A percentile compares a stretch with the other conserved stretches of the same genome.
Evolutionary conservation across 148 eudicot species (phyloP).

Genomic region (Silene uniflora): DNA sequence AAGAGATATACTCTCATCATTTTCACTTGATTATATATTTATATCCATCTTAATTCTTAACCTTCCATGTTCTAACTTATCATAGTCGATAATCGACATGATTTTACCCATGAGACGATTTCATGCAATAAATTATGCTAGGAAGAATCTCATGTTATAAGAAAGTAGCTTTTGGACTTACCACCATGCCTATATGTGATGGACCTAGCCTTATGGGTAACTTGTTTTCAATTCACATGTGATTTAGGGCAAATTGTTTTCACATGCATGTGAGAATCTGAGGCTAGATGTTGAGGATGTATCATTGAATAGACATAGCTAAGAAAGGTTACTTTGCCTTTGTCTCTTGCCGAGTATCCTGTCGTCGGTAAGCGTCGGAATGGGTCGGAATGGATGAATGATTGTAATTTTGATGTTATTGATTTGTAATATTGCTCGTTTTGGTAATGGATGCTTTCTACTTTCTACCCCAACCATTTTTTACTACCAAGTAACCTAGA

Average conservation of each 20-base stretch:
- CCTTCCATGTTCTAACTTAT: no score
- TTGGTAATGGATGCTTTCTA: no score
- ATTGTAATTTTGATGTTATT: not conserved
- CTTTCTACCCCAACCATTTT: no score
- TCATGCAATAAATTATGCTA: not conserved
- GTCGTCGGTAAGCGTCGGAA: not conserved
- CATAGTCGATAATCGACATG: no score
- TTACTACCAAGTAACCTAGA: no score
- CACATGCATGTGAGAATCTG: constrained; percentile 23
- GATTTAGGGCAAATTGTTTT: not conserved
- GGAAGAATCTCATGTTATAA: not conserved
- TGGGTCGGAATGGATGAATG: not conserved
- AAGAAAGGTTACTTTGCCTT: not conserved
- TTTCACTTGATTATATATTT: no score
- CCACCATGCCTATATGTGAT: not conserved
- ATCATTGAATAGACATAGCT: not conserved
- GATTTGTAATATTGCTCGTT: no score
- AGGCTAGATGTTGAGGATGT: not conserved
- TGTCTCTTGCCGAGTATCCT: no score
- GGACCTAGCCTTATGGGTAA: not conserved
- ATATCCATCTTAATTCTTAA: no score
- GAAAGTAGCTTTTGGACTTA: constrained; percentile 2
- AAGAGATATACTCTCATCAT: no score
- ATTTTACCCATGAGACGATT: not conserved
- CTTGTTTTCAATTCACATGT: not conserved